Percentiles rank a stretch among this genome's conserved stretches.
phyloP scores from a whole-genome alignment of 371 early-diverging fungal species.

The Massospora cicadina region DNA sequence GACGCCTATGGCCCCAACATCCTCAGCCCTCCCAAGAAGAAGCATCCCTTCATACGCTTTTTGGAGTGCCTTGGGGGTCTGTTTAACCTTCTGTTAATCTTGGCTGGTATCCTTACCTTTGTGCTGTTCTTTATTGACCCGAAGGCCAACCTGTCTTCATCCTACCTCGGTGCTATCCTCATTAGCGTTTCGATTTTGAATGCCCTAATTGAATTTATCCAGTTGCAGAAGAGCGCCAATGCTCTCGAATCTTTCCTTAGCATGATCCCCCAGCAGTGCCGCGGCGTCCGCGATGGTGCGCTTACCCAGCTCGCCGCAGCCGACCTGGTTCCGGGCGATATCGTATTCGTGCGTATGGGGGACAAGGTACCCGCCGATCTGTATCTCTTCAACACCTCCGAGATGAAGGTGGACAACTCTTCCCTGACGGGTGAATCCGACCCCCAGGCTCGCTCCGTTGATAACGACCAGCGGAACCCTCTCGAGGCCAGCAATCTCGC shows the following conservation, averaged over 20 bases:
- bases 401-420: constrained; percentile 92
- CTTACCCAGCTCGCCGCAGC: constrained; percentile 37
- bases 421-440: constrained; percentile 92
- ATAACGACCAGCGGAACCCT: constrained; percentile 44
- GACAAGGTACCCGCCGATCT: constrained; percentile 92
- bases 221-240: constrained; percentile 66
- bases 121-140: constrained; percentile 57
- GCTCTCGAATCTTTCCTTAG: constrained; percentile 77
- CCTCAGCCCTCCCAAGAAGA: constrained; percentile 72
- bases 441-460: constrained; percentile 54
- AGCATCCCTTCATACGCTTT: constrained; percentile 47
- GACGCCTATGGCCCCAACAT: constrained; percentile 47
- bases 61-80: constrained; percentile 47
- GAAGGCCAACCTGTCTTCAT: constrained; percentile 40
- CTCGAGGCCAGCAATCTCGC: constrained; percentile 79
- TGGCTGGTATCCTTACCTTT: constrained; percentile 63
- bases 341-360: constrained; percentile 72
- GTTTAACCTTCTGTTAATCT: constrained; percentile 72
- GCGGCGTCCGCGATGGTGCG: constrained; percentile 54
- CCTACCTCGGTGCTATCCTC: constrained; percentile 76
- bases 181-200: constrained; percentile 76
- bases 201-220: constrained; percentile 80
- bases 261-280: constrained; percentile 69
- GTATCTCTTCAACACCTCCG: constrained; percentile 42
- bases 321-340: constrained; percentile 70